Percentiles rank a stretch among this genome's conserved stretches.
These are phyloP conservation scores for Senecio squalidus DNA, from an alignment of 140 eudicot species.

Conservation along the genomic window DNA sequence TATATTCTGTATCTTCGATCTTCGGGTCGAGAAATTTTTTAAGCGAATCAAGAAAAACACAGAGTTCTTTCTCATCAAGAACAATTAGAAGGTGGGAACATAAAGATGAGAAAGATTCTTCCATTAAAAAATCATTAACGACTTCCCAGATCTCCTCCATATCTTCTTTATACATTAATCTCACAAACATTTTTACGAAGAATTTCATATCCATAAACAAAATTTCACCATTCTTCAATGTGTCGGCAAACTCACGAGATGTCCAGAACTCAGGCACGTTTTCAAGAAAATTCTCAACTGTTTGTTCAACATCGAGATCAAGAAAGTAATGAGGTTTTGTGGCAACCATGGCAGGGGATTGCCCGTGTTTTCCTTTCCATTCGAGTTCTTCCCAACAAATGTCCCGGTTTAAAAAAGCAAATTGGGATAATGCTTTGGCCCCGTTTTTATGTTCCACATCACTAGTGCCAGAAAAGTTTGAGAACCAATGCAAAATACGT, in stretches of 20 bases:
- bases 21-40: conserved; percentile 34
- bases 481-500: conserved; percentile 82
- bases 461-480: conserved; percentile 52
- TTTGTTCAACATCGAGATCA: conserved; percentile 83
- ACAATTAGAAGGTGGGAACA: conserved; percentile 66
- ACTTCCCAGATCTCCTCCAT: conserved; percentile 63
- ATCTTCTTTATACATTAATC: conserved; percentile 77
- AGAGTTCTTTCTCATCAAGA: conserved; percentile 66
- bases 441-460: conserved; percentile 70
- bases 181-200: conserved; percentile 60
- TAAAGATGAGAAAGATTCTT: conserved; percentile 70
- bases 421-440: conserved; percentile 88
- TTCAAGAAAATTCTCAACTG: conserved; percentile 90
- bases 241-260: conserved; percentile 77
- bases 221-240: conserved; percentile 79
- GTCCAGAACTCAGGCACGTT: conserved; percentile 96
- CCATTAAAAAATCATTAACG: conserved; percentile 53
- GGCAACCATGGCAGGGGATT: conserved; percentile 99
- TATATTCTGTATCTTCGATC: conserved; percentile 24
- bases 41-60: conserved; percentile 41
- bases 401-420: conserved; percentile 84
- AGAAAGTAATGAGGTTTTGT: conserved; percentile 98
- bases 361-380: conserved; percentile 99
- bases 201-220: conserved; percentile 52
- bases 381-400: conserved; percentile 98